These are phyloP conservation scores for Gaeumannomyces sp. DNA, from an alignment of 2,329 filamentous ascomycete species.

Conservation along the genomic window DNA sequence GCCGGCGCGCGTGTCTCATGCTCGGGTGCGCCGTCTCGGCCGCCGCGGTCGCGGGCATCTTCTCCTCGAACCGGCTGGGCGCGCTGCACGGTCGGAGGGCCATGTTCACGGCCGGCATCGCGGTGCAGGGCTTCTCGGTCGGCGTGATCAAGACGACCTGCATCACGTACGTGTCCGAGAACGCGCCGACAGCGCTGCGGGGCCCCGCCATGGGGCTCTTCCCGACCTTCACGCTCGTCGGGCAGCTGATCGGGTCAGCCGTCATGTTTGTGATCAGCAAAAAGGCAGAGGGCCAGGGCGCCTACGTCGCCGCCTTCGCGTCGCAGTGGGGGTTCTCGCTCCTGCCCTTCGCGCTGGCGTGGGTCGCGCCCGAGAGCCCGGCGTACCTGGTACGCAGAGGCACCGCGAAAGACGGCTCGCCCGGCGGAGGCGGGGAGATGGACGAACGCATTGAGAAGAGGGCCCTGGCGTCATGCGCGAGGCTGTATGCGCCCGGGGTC, in stretches of 20 bases:
- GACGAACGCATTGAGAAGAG: conserved; percentile 14
- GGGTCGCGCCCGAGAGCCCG: conserved; percentile 36
- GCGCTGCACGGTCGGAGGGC: neutral
- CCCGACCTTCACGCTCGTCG: conserved; percentile 2
- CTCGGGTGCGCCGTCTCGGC: conserved; percentile 16
- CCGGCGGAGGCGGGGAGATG: conserved; percentile 26
- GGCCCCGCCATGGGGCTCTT: conserved; percentile 1
- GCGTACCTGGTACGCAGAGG: conserved; percentile 29
- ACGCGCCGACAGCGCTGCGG: conserved; percentile 3
- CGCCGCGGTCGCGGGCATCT: neutral
- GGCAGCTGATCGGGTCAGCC: neutral
- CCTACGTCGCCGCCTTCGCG: conserved; percentile 11
- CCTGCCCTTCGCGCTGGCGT: conserved; percentile 18
- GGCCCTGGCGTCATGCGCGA: too few species aligned
- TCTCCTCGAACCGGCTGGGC: neutral
- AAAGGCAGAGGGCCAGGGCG: conserved; percentile 12
- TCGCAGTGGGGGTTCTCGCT: neutral
- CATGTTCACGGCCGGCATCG: neutral
- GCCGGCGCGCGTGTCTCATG: neutral
- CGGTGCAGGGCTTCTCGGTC: conserved; percentile 1
- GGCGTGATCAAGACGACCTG: conserved; percentile 3
- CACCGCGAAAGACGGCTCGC: too few species aligned
- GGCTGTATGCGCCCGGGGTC: too few species aligned
- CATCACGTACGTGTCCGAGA: conserved; percentile 4
- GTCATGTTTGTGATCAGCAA: conserved; percentile 8